Evolutionary conservation across 345 rosid genomes (phyloP).

Genomic region (Eucalyptus urophylla): DNA sequence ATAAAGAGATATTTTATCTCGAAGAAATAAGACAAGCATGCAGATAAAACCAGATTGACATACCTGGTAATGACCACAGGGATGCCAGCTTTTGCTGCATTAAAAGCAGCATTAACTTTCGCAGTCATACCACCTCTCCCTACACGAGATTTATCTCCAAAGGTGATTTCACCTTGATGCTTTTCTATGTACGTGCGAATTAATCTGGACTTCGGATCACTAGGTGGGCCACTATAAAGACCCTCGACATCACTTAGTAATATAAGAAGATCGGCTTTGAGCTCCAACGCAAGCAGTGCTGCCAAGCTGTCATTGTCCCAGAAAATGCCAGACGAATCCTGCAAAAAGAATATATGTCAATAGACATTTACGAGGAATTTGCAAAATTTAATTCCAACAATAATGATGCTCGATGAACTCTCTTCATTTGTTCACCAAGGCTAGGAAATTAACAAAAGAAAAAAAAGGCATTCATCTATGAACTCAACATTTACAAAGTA

Average conservation of each 20-base stretch:
- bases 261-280: slow-evolving; percentile 91
- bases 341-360: slow-evolving; percentile 4
- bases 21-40: neutral
- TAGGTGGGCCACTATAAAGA: slow-evolving; percentile 95
- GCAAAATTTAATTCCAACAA: neutral
- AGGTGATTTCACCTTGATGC: slow-evolving; percentile 83
- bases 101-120: slow-evolving; percentile 93
- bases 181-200: slow-evolving; percentile 77
- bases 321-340: slow-evolving; percentile 98
- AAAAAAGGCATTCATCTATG: neutral
- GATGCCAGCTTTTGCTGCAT: slow-evolving; percentile 82
- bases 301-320: slow-evolving; percentile 99
- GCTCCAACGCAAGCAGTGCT: slow-evolving; percentile 80
- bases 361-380: neutral
- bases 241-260: slow-evolving; percentile 97
- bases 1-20: neutral
- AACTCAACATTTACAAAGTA: neutral
- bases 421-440: neutral
- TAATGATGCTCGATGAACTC: neutral
- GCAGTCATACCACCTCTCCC: slow-evolving; percentile 99
- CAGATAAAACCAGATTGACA: neutral
- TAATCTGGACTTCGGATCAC: slow-evolving; percentile 80
- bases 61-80: slow-evolving; percentile 98
- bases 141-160: slow-evolving; percentile 95
- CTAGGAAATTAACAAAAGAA: neutral